Conservation (phyloP, 129 eudicot species). For the Helianthus tuberosus region DNA sequence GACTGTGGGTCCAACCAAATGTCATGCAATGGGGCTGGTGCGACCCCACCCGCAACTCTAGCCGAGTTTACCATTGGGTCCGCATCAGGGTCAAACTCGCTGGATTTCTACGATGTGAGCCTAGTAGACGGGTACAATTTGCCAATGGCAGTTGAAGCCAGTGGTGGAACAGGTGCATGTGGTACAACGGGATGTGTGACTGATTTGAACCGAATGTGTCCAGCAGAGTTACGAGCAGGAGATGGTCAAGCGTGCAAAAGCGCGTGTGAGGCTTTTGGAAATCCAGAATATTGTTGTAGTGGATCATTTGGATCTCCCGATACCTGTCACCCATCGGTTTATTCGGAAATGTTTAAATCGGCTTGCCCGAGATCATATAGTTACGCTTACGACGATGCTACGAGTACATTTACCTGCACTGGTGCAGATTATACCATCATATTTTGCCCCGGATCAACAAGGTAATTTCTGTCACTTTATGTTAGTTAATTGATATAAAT, state of each 20-base stretch:
- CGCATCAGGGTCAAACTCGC: constrained; percentile 33
- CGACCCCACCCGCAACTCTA: constrained; percentile 69
- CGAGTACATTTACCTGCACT: constrained; percentile 78
- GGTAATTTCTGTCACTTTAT: constrained; percentile 34
- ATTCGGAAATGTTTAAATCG: constrained; percentile 64
- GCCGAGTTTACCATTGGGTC: constrained; percentile 69
- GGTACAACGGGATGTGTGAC: constrained; percentile 61
- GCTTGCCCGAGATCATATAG: constrained; percentile 87
- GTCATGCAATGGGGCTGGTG: constrained; percentile 75
- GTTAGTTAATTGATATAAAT: too few species aligned
- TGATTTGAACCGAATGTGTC: constrained; percentile 69
- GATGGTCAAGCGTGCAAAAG: constrained; percentile 72
- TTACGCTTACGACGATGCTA: constrained; percentile 78
- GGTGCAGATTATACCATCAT: constrained; percentile 74
- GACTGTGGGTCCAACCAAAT: constrained; percentile 72
- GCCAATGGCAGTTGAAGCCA: constrained; percentile 53
- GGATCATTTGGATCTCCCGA: constrained; percentile 65
- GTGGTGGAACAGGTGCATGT: constrained; percentile 61
- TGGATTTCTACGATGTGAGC: constrained; percentile 78
- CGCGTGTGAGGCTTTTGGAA: constrained; percentile 77
- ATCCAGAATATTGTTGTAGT: constrained; percentile 68
- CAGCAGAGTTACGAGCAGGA: constrained; percentile 52
- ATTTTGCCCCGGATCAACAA: constrained; percentile 68
- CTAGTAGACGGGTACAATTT: constrained; percentile 77
- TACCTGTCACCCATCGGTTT: constrained; percentile 61